phyloP scores from a whole-genome alignment of 2,329 filamentous ascomycete species.

The Nannizzia gypsea region DNA sequence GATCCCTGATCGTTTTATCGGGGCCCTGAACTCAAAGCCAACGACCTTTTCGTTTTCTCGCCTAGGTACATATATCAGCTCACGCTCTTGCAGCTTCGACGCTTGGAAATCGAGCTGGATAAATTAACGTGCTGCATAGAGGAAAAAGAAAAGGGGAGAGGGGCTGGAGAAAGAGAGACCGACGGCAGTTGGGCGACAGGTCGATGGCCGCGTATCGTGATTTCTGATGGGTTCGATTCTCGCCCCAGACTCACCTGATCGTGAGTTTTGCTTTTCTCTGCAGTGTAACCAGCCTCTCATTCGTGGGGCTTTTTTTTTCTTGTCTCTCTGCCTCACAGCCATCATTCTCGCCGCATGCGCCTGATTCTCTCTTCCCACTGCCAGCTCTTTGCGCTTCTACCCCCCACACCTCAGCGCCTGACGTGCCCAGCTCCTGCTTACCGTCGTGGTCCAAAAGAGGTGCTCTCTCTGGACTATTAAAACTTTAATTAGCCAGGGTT shows the following conservation, averaged over 20 bases:
- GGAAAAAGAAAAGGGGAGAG: neutral
- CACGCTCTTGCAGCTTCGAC: neutral
- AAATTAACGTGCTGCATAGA: neutral
- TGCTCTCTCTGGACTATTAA: no score
- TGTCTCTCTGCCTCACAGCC: neutral
- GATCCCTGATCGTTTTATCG: neutral
- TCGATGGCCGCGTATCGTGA: neutral
- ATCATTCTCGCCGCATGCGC: neutral
- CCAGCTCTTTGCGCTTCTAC: no score
- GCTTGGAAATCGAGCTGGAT: neutral
- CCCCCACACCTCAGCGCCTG: no score
- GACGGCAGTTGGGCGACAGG: neutral
- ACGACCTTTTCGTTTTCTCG: neutral
- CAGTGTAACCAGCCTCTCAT: neutral
- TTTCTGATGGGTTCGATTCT: neutral
- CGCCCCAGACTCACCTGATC: neutral
- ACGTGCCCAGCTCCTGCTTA: no score
- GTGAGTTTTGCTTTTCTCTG: neutral
- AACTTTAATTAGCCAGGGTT: no score
- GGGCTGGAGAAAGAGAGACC: neutral
- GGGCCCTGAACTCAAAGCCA: neutral
- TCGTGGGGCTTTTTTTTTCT: neutral
- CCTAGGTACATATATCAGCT: neutral
- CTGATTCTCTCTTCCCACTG: neutral
- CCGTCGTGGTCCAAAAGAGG: no score